These are phyloP conservation scores for Massarina eburnea DNA, from an alignment of 2,329 filamentous ascomycete species.

Conservation along the genomic window DNA sequence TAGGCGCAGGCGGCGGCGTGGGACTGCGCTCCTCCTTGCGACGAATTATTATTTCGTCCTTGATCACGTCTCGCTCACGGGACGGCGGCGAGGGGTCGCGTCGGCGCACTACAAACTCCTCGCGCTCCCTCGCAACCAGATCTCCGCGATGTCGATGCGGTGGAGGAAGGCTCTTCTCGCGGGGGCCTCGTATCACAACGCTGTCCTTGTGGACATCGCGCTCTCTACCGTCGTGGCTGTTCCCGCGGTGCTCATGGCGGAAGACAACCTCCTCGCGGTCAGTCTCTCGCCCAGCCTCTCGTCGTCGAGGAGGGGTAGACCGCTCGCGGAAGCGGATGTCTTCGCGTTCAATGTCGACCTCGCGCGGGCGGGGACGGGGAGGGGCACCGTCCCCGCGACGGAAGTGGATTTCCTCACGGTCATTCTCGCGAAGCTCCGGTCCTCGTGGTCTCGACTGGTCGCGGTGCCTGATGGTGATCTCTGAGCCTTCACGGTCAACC, in stretches of 20 bases:
- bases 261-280: slow-evolving; percentile 43
- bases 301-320: slow-evolving; percentile 27
- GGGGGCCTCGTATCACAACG: slow-evolving; percentile 31
- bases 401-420: slow-evolving; percentile 47
- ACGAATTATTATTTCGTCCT: slow-evolving; percentile 48
- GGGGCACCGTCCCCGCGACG: slow-evolving; percentile 46
- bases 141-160: slow-evolving; percentile 37
- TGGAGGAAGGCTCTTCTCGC: slow-evolving; percentile 41
- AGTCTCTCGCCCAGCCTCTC: slow-evolving; percentile 42
- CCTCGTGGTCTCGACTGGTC: slow-evolving; percentile 38
- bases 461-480: slow-evolving; percentile 39
- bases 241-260: slow-evolving; percentile 38
- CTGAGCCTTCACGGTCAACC: slow-evolving; percentile 36
- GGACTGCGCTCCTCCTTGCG: slow-evolving; percentile 50
- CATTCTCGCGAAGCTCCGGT: slow-evolving; percentile 34
- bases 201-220: slow-evolving; percentile 39
- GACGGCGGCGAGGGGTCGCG: slow-evolving; percentile 38
- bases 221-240: slow-evolving; percentile 37
- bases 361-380: slow-evolving; percentile 35
- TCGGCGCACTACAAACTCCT: slow-evolving; percentile 46
- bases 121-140: slow-evolving; percentile 43
- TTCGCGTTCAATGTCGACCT: slow-evolving; percentile 44
- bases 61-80: slow-evolving; percentile 42
- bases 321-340: slow-evolving; percentile 53
- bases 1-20: slow-evolving; percentile 53